phyloP scores from a whole-genome alignment of 306 rosid genomes.

The Cucumis hystrix region DNA sequence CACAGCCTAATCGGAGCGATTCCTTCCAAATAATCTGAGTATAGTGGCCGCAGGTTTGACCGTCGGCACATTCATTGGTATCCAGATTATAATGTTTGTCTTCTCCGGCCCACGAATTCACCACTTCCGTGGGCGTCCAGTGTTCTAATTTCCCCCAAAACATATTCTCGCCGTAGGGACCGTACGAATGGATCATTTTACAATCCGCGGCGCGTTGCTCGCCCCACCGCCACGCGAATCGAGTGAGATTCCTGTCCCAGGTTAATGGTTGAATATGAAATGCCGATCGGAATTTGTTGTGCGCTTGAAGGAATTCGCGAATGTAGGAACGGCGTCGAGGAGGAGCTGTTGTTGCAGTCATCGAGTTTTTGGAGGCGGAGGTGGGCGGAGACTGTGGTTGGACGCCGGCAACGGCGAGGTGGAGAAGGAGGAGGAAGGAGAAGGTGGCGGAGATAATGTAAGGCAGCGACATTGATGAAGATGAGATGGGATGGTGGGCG shows the following conservation, averaged over 20 bases:
- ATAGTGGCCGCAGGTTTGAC: constrained; percentile 40
- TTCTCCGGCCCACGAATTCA: constrained; percentile 34
- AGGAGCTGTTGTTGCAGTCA: too few relatives aligned
- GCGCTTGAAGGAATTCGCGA: constrained; percentile 35
- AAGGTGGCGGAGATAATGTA: background rate
- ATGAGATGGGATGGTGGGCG: background rate
- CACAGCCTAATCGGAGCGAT: constrained; percentile 36
- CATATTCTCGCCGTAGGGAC: constrained; percentile 41
- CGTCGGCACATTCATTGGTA: constrained; percentile 8
- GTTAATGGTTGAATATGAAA: background rate
- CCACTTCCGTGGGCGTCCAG: constrained; percentile 28
- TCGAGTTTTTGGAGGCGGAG: background rate
- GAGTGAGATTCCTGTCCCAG: constrained; percentile 40
- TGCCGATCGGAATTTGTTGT: constrained; percentile 24
- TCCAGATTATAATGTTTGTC: constrained; percentile 1
- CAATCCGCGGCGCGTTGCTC: constrained; percentile 22
- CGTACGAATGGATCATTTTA: constrained; percentile 20
- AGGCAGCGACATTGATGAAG: background rate
- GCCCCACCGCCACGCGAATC: constrained; percentile 23
- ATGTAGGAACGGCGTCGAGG: background rate
- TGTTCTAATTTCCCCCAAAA: constrained; percentile 31
- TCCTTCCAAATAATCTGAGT: constrained; percentile 61
- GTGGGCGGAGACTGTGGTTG: background rate
- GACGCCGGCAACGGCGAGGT: too few relatives aligned
- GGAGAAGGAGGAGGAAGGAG: background rate